phyloP scores from a whole-genome alignment of 805 yeast species.

The Cyberlindnera nakhonratchasimensis region DNA sequence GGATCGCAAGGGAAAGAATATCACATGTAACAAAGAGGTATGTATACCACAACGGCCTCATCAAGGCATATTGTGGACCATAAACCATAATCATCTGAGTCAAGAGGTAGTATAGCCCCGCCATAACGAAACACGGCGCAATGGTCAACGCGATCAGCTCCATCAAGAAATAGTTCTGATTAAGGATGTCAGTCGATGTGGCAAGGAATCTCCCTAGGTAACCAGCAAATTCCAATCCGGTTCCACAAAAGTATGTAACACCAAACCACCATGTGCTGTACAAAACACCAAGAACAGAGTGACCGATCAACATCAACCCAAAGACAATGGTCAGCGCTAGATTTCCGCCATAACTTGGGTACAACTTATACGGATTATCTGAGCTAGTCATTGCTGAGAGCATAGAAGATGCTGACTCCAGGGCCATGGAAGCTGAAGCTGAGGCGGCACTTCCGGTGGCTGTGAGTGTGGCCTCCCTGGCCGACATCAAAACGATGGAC shows the following conservation, averaged over 20 bases:
- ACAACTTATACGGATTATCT: conserved; percentile 36
- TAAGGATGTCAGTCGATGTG: conserved; percentile 37
- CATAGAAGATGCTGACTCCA: conserved; percentile 13
- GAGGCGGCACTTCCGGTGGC: conserved; percentile 1
- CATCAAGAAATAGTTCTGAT: conserved; percentile 45
- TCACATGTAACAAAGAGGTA: conserved; percentile 66
- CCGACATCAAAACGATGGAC: conserved; percentile 14
- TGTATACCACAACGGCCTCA: conserved; percentile 58
- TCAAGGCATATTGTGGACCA: conserved; percentile 48
- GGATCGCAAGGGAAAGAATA: conserved; percentile 57
- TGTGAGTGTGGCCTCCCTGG: conserved; percentile 14
- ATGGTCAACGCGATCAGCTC: conserved; percentile 69
- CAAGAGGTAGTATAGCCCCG: conserved; percentile 69
- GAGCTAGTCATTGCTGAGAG: conserved; percentile 12
- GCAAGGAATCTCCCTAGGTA: conserved; percentile 56
- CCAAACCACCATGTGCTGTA: conserved; percentile 65
- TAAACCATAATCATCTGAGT: conserved; percentile 64
- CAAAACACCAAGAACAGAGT: conserved; percentile 40
- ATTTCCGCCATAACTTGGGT: conserved; percentile 59
- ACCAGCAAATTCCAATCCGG: conserved; percentile 61
- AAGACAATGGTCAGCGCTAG: conserved; percentile 54
- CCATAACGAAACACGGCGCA: conserved; percentile 83
- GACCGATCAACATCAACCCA: conserved; percentile 42
- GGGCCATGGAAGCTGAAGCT: not conserved
- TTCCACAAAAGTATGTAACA: conserved; percentile 50